Percentiles rank a stretch among this genome's conserved stretches.
These are phyloP conservation scores for Fremontodendron californicum DNA, from an alignment of 345 rosid species.

Conservation along the genomic window DNA sequence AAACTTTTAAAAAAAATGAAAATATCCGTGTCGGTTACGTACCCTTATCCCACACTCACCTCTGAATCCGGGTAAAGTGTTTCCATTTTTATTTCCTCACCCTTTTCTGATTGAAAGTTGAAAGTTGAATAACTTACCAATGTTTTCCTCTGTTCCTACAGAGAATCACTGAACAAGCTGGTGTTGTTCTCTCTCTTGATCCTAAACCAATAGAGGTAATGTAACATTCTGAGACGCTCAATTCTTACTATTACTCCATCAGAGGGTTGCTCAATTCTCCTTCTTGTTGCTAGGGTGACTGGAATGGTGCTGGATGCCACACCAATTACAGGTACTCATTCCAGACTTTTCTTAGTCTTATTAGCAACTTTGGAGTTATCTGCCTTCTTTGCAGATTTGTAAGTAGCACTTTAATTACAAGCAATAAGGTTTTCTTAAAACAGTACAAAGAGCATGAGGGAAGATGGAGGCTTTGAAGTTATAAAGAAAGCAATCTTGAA, in stretches of 20 bases:
- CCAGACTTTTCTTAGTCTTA: background rate
- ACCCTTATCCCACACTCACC: too few relatives aligned
- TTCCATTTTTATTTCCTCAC: too few relatives aligned
- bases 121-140: conserved; percentile 67
- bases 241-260: background rate
- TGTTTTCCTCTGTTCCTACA: conserved; percentile 28
- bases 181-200: conserved; percentile 86
- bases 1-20: too few relatives aligned
- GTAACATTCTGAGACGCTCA: background rate
- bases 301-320: conserved; percentile 99
- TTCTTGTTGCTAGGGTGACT: conserved; percentile 58
- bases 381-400: conserved; percentile 34
- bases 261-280: background rate
- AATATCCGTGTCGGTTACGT: too few relatives aligned
- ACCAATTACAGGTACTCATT: conserved; percentile 68
- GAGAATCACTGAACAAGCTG: conserved; percentile 98
- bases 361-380: conserved; percentile 20
- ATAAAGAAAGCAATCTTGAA: conserved; percentile 91
- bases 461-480: conserved; percentile 82
- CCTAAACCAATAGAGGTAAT: conserved; percentile 90
- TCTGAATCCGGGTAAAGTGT: background rate
- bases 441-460: conserved; percentile 96
- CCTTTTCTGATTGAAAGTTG: too few relatives aligned
- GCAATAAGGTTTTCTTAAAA: background rate
- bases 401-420: background rate